Base-by-base conservation (phyloP, 129 eudicot genomes). In the Artemisia argyi region DNA sequence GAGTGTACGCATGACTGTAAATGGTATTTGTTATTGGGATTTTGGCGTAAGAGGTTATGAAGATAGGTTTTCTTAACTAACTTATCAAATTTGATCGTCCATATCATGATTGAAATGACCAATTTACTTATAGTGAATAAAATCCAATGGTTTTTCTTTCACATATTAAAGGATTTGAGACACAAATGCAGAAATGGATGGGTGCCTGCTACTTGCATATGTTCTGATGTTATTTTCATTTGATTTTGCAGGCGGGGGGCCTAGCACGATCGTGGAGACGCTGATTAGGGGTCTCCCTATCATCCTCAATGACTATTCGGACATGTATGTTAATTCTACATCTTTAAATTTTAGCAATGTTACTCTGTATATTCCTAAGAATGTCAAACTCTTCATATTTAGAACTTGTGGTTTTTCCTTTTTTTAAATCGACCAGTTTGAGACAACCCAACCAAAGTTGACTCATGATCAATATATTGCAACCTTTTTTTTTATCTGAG, bases 211-310 rank as follows among this genome's bases (percentile, higher is more conserved):
- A 32, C 39, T 32, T 32, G 39, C 39, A 32, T 32, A 5, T 32
- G 2, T 32, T 32, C 39, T 4, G 39, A 32, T 5, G 1, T 0
- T 32, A 3, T 32, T 66, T 62, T 28, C 0, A 55, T 42, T 16
- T 19, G 72, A 28, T 72, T 48, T 56, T 80, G 42, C 59, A 93
- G 96, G 98, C 97, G 8, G 97, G n/a, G n/a, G 98, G 52, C 98
- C 97, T 0, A 96, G 98, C 20, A 93, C 98, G 16, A 93, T 89
- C 30, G 91, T 97, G 2, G 98, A 93, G 81, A 96, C 98, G 22
- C 78, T 93, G 81, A 93, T 93, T 58, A 72, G 96, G 74, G 98
- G 98, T 44, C 98, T 93, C 69, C 98, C 98, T 28, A 28, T 4
- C 0, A 93, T 93, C 77, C 85, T 93, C 73, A 79, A 87, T 93